phyloP scores from a whole-genome alignment of 2,329 filamentous ascomycete genomes.

The Alternaria novae-zelandiae region DNA sequence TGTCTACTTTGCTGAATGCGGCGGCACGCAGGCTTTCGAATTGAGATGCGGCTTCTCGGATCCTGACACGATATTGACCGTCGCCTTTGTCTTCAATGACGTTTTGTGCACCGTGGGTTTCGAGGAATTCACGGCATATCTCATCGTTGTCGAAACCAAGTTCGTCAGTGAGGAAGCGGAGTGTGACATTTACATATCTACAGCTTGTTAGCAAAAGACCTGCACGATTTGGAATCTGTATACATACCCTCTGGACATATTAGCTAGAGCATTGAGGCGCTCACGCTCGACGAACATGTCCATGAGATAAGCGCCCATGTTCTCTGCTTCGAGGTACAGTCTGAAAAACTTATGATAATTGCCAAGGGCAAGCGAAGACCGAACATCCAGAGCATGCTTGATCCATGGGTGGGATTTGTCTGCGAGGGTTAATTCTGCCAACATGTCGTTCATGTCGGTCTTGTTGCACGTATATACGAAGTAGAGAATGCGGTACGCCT shows the following conservation, averaged over 20 bases:
- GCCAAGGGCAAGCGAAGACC: conserved; percentile 87
- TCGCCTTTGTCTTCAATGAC: conserved; percentile 77
- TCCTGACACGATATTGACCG: conserved; percentile 56
- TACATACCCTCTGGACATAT: conserved; percentile 93
- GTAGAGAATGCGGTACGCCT: conserved; percentile 99
- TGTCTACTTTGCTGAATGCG: conserved; percentile 88
- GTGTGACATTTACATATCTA: conserved; percentile 90
- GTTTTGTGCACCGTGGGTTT: conserved; percentile 76
- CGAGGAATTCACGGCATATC: conserved; percentile 89
- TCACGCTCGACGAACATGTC: conserved; percentile 98
- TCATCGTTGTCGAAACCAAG: conserved; percentile 93
- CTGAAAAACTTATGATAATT: conserved; percentile 99
- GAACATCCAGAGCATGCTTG: conserved; percentile 88
- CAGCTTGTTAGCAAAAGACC: conserved; percentile 54
- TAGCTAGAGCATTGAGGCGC: conserved; percentile 85
- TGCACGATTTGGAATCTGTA: no score
- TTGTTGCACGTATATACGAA: conserved; percentile 99
- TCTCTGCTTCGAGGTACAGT: conserved; percentile 90
- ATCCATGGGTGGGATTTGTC: conserved; percentile 86
- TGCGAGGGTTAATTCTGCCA: conserved; percentile 98
- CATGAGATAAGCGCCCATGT: conserved; percentile 98
- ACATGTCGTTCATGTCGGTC: conserved; percentile 95
- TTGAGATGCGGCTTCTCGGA: conserved; percentile 65
- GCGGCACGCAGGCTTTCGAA: conserved; percentile 76
- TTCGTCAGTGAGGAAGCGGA: conserved; percentile 93